Conservation (phyloP, 2,329 filamentous ascomycete species). For the Cladophialophora yegresii region DNA sequence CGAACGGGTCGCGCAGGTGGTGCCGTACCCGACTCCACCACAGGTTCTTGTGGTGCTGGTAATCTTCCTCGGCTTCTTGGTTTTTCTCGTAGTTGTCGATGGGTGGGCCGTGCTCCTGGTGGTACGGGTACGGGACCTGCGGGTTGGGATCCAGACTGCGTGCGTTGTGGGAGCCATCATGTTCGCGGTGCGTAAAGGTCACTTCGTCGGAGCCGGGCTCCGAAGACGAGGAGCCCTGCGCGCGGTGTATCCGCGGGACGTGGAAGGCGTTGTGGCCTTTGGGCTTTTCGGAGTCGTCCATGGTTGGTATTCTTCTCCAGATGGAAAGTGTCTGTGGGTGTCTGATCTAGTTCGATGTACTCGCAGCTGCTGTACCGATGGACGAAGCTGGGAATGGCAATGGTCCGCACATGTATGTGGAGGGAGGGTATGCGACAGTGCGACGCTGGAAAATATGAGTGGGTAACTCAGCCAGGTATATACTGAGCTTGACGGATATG, state of each 20-base stretch:
- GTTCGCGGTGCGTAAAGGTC: conserved; percentile 30
- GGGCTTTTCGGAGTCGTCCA: conserved; percentile 23
- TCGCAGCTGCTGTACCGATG: not conserved
- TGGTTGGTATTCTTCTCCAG: not conserved
- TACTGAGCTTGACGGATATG: not conserved
- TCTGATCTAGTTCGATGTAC: not conserved
- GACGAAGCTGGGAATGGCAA: not conserved
- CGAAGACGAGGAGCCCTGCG: conserved; percentile 27
- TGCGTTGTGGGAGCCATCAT: conserved; percentile 15
- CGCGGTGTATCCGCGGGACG: conserved; percentile 11
- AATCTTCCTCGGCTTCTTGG: conserved; percentile 36
- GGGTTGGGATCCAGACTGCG: conserved; percentile 20
- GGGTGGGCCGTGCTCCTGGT: conserved; percentile 35
- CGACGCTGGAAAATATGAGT: not conserved
- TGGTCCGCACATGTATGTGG: not conserved
- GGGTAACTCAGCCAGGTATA: not conserved
- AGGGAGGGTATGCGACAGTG: not conserved
- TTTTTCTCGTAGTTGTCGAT: conserved; percentile 36
- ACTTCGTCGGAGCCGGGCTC: conserved; percentile 28
- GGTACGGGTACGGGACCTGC: conserved; percentile 21
- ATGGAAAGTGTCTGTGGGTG: not conserved
- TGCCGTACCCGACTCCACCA: conserved; percentile 56
- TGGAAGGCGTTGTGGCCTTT: conserved; percentile 16
- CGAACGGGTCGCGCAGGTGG: conserved; percentile 56
- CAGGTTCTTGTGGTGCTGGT: conserved; percentile 42